Conservation (phyloP, 2,329 filamentous ascomycete species). For the Penicillium palitans region DNA sequence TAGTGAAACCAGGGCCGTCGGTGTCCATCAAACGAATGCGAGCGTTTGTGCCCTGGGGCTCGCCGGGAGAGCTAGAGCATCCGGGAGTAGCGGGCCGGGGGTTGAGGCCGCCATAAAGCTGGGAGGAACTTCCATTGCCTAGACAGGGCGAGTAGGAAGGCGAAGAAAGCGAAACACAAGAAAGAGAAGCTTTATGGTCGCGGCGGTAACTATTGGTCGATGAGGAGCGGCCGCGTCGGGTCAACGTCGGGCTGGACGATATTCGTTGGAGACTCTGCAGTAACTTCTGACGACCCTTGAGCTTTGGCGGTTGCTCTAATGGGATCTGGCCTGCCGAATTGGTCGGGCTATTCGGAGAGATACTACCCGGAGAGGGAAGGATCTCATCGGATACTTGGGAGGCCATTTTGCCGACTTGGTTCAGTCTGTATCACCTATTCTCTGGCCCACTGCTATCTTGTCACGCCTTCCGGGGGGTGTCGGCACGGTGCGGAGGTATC, state of each 20-base stretch:
- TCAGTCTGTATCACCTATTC: neutral
- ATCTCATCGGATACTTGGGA: constrained; percentile 32
- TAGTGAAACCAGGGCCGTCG: constrained; percentile 40
- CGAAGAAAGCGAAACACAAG: constrained; percentile 62
- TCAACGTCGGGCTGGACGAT: constrained; percentile 73
- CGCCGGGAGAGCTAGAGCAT: constrained; percentile 46
- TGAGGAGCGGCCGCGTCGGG: constrained; percentile 62
- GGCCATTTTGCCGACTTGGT: constrained; percentile 30
- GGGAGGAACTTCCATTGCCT: constrained; percentile 56
- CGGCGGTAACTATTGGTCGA: constrained; percentile 65
- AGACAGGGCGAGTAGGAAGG: constrained; percentile 56
- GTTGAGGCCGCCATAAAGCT: constrained; percentile 57
- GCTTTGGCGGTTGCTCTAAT: constrained; percentile 53
- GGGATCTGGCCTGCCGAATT: constrained; percentile 39
- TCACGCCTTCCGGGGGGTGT: neutral
- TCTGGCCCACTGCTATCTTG: neutral
- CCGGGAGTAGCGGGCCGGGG: constrained; percentile 56
- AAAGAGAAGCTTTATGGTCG: constrained; percentile 62
- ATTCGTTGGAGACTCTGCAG: constrained; percentile 76
- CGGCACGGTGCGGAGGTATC: neutral
- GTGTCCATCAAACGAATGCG: constrained; percentile 58
- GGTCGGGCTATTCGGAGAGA: constrained; percentile 38
- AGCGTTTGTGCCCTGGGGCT: constrained; percentile 55
- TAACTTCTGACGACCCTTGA: constrained; percentile 68
- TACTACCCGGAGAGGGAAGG: constrained; percentile 32